These are phyloP conservation scores for Colletotrichum zoysiae DNA, from an alignment of 2,329 filamentous ascomycete genomes.

Conservation along the genomic window DNA sequence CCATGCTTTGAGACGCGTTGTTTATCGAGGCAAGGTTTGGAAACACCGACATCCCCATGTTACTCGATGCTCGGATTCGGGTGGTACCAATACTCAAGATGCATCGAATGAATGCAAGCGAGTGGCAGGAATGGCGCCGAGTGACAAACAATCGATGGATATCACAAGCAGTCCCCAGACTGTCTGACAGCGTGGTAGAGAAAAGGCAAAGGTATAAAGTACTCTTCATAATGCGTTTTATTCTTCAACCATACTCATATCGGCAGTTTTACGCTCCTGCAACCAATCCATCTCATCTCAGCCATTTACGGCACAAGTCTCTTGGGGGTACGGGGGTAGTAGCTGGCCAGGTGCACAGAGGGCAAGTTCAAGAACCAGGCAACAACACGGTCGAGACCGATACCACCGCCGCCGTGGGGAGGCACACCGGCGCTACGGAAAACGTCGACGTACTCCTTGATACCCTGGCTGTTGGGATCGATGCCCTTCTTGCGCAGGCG, in stretches of 20 bases:
- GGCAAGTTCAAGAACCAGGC: slow-evolving; percentile 72
- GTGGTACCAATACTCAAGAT: neutral
- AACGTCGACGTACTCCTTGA: slow-evolving; percentile 90
- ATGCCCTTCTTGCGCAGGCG: slow-evolving; percentile 85
- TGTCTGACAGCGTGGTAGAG: neutral
- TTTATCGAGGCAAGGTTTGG: too few species aligned
- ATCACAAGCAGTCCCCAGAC: neutral
- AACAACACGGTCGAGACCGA: slow-evolving; percentile 89
- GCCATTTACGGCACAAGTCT: slow-evolving; percentile 63
- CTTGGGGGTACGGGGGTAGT: slow-evolving; percentile 72
- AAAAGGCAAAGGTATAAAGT: neutral
- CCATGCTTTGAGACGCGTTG: too few species aligned
- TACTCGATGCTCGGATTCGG: neutral
- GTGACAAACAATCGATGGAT: neutral
- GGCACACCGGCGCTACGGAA: slow-evolving; percentile 86
- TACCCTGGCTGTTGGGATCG: slow-evolving; percentile 78
- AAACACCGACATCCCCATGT: too few species aligned
- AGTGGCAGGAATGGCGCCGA: neutral
- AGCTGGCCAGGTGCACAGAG: slow-evolving; percentile 69
- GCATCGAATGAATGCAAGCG: neutral
- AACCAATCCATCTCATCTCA: neutral
- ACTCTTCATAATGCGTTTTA: slow-evolving; percentile 8
- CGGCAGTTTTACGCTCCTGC: neutral
- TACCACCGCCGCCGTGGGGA: slow-evolving; percentile 91
- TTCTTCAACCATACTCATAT: slow-evolving; percentile 11